phyloP scores from a whole-genome alignment of 179 eudicot genomes.

The Camellia oleifera region DNA sequence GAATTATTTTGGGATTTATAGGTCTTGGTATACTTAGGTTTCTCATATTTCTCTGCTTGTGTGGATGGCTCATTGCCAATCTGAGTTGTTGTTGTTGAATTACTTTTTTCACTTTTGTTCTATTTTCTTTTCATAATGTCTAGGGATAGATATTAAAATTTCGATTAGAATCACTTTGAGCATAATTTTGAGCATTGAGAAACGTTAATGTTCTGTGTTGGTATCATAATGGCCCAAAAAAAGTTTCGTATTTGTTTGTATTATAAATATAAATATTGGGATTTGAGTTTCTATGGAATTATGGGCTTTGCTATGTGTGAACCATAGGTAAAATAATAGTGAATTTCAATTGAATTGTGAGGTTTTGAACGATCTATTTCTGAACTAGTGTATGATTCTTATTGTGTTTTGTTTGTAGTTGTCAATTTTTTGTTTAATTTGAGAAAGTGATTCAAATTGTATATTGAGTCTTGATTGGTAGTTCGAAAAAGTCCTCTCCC shows the following conservation, averaged over 20 bases:
- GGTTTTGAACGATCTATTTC: too few species aligned
- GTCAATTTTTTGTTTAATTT: too few species aligned
- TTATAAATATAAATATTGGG: background rate
- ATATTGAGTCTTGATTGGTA: too few species aligned
- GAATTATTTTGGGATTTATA: background rate
- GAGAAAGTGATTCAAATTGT: too few species aligned
- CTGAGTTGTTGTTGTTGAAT: background rate
- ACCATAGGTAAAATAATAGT: too few species aligned
- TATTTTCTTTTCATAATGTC: background rate
- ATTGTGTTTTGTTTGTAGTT: too few species aligned
- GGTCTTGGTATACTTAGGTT: background rate
- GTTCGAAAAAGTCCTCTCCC: too few species aligned
- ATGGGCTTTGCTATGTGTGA: background rate
- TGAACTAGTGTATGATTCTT: too few species aligned
- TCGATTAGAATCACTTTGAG: background rate
- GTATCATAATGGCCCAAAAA: background rate
- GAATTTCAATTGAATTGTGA: too few species aligned
- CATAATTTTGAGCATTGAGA: background rate
- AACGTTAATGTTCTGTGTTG: background rate
- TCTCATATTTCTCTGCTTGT: background rate
- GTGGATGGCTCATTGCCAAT: background rate
- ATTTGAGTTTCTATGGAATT: background rate
- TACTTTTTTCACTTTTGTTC: background rate
- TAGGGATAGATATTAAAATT: background rate
- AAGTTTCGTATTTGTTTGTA: background rate